phyloP scores from a whole-genome alignment of 2,329 filamentous ascomycete genomes.

The Pseudogymnoascus sp. region DNA sequence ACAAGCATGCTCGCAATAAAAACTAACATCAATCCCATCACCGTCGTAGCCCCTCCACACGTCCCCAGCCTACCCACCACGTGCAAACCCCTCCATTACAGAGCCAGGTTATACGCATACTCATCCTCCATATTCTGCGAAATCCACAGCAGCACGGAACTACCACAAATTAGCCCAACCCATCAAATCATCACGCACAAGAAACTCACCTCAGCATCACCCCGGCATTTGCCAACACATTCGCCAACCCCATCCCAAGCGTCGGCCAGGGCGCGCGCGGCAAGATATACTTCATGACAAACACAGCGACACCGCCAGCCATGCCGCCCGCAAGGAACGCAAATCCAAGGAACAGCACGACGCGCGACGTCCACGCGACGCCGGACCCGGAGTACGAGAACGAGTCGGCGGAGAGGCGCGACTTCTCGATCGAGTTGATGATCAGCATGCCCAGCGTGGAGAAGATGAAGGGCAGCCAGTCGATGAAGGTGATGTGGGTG shows the following conservation, averaged over 20 bases:
- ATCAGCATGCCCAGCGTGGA: slow-evolving; percentile 62
- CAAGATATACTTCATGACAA: slow-evolving; percentile 60
- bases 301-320: slow-evolving; percentile 62
- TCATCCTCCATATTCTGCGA: slow-evolving; percentile 70
- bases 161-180: slow-evolving; percentile 23
- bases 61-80: background rate
- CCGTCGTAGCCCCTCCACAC: background rate
- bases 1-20: slow-evolving; percentile 12
- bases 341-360: slow-evolving; percentile 62
- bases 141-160: slow-evolving; percentile 60
- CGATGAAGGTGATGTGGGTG: slow-evolving; percentile 59
- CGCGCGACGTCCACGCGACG: slow-evolving; percentile 62
- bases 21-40: slow-evolving; percentile 13
- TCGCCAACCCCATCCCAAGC: slow-evolving; percentile 59
- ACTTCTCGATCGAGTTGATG: slow-evolving; percentile 65
- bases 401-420: slow-evolving; percentile 55
- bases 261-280: slow-evolving; percentile 52
- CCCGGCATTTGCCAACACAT: slow-evolving; percentile 57
- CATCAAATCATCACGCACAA: background rate
- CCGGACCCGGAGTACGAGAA: slow-evolving; percentile 57
- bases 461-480: slow-evolving; percentile 65
- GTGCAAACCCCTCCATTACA: slow-evolving; percentile 33
- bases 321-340: slow-evolving; percentile 60
- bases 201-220: slow-evolving; percentile 51
- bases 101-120: slow-evolving; percentile 60